These are phyloP conservation scores for Termitomyces sp. DNA, from an alignment of 768 basidiomycete species.

Conservation along the genomic window DNA sequence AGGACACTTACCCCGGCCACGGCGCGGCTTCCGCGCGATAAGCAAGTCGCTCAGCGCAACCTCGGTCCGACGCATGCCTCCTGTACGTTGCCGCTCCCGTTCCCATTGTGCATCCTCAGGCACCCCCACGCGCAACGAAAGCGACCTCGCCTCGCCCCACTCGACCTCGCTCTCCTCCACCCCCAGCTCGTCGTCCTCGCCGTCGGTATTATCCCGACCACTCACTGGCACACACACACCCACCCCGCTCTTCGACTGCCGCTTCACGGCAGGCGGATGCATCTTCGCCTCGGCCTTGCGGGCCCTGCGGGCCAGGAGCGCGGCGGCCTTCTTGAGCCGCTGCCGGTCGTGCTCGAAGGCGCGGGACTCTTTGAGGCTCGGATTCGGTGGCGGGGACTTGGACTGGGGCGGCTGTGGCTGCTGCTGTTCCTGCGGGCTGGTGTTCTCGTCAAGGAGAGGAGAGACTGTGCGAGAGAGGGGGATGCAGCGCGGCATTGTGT, in stretches of 20 bases:
- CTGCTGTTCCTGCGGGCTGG: background rate
- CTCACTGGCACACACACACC: background rate
- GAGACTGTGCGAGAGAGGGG: slow-evolving; percentile 1
- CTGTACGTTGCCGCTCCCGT: background rate
- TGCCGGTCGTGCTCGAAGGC: slow-evolving; percentile 50
- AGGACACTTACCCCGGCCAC: slow-evolving; percentile 35
- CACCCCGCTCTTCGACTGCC: background rate
- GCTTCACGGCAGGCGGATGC: background rate
- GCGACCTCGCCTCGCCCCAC: slow-evolving; percentile 4
- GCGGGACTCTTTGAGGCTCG: slow-evolving; percentile 37
- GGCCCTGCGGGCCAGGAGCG: slow-evolving; percentile 32
- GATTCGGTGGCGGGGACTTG: slow-evolving; percentile 12
- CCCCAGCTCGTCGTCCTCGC: background rate
- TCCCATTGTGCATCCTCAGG: background rate
- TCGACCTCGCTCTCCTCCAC: slow-evolving; percentile 14
- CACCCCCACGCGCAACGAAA: background rate
- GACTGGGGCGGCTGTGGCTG: background rate
- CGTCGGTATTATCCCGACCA: background rate
- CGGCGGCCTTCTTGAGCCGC: slow-evolving; percentile 40
- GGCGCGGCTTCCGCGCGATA: slow-evolving; percentile 34
- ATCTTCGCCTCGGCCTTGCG: slow-evolving; percentile 22
- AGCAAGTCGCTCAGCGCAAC: slow-evolving; percentile 20
- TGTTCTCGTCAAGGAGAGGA: background rate
- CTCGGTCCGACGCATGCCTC: slow-evolving; percentile 7
- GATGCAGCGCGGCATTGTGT: background rate